Base-by-base conservation (phyloP, 2,329 filamentous ascomycete species). In the Aspergillus melleus region DNA sequence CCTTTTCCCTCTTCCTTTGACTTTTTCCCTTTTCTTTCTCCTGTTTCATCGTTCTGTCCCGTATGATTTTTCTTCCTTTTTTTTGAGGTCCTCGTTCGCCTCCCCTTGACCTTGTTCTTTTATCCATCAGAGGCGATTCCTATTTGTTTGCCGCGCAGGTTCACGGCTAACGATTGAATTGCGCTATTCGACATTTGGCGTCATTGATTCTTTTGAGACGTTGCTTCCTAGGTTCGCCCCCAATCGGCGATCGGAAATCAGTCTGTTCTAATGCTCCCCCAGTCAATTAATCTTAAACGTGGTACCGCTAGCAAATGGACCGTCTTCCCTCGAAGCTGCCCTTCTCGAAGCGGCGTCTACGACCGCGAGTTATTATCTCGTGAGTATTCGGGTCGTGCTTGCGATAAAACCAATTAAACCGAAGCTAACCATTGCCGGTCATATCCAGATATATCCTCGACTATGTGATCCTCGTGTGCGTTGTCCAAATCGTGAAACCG, bases 401-500 rank as follows among this genome's bases (percentile, higher is more conserved):
- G 22, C 53, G 39, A 46, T 20, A 14, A 11, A 54, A 55, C 12
- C 12, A 8, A 47, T 19, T 24, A 30, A 22, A 19, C 2, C 29
- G n/a, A 55, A 20, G 55, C 54, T 58, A 30, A 55, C 39, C 36
- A 32, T 54, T 51, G 20, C 36, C 26, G 46, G 47, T 36, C 9
- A 22, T 39, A 11, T 11, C 16, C 66, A 85, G 82, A 67, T 86
- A 86, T 68, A 79, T 85, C 61, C 73, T 81, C 63, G 84, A 86
- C 77, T 86, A 86, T 77, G 77, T 84, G 55, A 84, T 86, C 57
- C 81, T 86, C 59, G 69, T 85, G 84, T 85, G 75, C 68, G 81
- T 73, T 30, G 11, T 30, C 22, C 52, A 20, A 10, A 20, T 16
- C 9, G 36, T 19, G 26, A 39, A 20, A 11, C 14, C n/a, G 12